Percentiles rank a stretch among this genome's conserved stretches.
phyloP scores from a whole-genome alignment of 176 grass and related monocot genomes.

The Cenchrus americanus region DNA sequence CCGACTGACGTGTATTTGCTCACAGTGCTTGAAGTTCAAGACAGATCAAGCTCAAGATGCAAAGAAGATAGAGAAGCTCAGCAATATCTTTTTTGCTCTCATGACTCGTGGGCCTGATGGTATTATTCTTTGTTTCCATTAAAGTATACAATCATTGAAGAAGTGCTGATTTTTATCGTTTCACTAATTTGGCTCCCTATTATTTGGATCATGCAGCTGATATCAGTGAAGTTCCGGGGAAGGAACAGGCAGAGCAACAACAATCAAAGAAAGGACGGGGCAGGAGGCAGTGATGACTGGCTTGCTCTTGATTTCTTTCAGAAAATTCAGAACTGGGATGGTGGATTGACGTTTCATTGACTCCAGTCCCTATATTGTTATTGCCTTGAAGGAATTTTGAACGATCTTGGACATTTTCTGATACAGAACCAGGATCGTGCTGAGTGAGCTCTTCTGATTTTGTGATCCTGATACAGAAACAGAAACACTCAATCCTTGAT shows the following conservation, averaged over 20 bases:
- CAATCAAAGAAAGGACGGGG: constrained; percentile 85
- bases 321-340: not conserved
- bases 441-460: not conserved
- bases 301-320: not conserved
- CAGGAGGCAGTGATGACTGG: constrained; percentile 65
- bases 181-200: constrained; percentile 11
- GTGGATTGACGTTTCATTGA: constrained; percentile 34
- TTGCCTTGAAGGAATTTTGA: constrained; percentile 25
- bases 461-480: not conserved
- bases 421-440: not conserved
- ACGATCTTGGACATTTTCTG: constrained; percentile 28
- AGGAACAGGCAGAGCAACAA: constrained; percentile 89
- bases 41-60: constrained; percentile 95
- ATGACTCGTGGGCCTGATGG: constrained; percentile 93
- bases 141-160: not conserved
- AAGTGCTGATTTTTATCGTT: not conserved
- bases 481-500: constrained; percentile 19
- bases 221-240: constrained; percentile 80
- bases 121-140: constrained; percentile 28
- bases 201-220: constrained; percentile 57
- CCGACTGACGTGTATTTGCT: constrained; percentile 29
- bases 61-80: constrained; percentile 99
- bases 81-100: constrained; percentile 88
- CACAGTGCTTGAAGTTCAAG: constrained; percentile 92
- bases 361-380: constrained; percentile 19